phyloP scores from a whole-genome alignment of 176 grass and related monocot genomes.

The Eremochloa ophiuroides region DNA sequence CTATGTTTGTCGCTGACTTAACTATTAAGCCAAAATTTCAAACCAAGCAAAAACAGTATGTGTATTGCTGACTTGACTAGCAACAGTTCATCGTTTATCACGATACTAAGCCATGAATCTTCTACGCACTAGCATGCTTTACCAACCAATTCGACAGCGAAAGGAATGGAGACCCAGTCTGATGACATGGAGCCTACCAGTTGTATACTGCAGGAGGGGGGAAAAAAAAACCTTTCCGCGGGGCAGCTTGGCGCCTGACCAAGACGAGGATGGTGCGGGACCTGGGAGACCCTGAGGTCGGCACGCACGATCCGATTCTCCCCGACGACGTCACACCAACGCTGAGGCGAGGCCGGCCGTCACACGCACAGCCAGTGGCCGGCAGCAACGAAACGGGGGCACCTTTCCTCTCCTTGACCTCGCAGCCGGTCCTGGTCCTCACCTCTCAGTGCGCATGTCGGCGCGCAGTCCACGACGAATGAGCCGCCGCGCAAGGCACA shows the following conservation, averaged over 20 bases:
- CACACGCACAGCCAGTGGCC: not conserved
- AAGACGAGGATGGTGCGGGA: not conserved
- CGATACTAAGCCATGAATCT: not conserved
- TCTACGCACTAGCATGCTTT: not conserved
- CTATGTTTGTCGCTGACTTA: too few species aligned
- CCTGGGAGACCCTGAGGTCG: not conserved
- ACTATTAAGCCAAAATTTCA: too few species aligned
- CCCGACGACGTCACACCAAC: not conserved
- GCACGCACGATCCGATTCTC: not conserved
- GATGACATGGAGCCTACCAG: not conserved
- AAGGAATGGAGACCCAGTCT: not conserved
- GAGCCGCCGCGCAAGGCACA: not conserved
- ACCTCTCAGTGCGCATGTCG: conserved; percentile 8
- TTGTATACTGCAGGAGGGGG: too few species aligned
- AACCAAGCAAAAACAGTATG: not conserved
- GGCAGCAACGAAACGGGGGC: not conserved
- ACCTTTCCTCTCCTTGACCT: not conserved
- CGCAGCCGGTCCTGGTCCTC: not conserved
- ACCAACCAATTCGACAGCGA: not conserved
- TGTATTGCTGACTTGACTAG: not conserved
- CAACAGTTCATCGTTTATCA: not conserved
- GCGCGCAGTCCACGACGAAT: not conserved
- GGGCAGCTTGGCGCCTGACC: too few species aligned
- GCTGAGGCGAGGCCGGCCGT: not conserved
- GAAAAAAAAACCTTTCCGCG: too few species aligned